Evolutionary conservation across 108 stramenopile species (phyloP), one percentile per base, ranked within the genome.

Genomic region (Parmales sp.): DNA sequence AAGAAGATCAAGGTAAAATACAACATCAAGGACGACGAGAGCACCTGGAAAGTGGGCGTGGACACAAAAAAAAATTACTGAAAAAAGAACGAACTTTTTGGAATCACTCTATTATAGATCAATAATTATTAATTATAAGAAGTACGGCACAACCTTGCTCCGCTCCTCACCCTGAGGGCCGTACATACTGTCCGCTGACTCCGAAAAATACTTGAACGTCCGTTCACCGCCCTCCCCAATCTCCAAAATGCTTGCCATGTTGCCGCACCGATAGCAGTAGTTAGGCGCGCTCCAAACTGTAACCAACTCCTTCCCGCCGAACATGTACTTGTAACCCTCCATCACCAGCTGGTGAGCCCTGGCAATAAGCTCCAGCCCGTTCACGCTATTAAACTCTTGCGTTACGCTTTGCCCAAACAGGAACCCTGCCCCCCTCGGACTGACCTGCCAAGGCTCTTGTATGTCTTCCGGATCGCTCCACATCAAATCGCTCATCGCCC

Each of bases 271-370:
- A 72, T 96, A 95, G 76, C 95, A 96, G 71, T 98, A 98, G 64
- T 96, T 96, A 5, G 97, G 97, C 18, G 95, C 95, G 19, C 86
- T 87, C 92, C 93, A 98, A 0, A 97, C 91, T 1, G 92, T 95
- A 22, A 95, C 91, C 25, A 95, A 39, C 29, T 83, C 72, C 51
- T 86, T 83, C 37, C 89, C 88, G 68, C 84, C 83, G 65, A 85
- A 82, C 41, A 92, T 86, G 74, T 86, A 93, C 66, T 90, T 88
- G 8, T 85, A 82, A 41, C 94, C 94, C 70, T 95, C 96, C 93
- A 95, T 93, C 11, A 97, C 96, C 39, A 97, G 75, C 70, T 98
- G 98, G 78, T 98, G 98, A 1, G 98, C 95, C 26, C 98, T 83
- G 5, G 93, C 91, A 38, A 97, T 79, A 39, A 97, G 80, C 19